These are phyloP conservation scores for Plantago major DNA, from an alignment of 257 asterid species.

Conservation along the genomic window DNA sequence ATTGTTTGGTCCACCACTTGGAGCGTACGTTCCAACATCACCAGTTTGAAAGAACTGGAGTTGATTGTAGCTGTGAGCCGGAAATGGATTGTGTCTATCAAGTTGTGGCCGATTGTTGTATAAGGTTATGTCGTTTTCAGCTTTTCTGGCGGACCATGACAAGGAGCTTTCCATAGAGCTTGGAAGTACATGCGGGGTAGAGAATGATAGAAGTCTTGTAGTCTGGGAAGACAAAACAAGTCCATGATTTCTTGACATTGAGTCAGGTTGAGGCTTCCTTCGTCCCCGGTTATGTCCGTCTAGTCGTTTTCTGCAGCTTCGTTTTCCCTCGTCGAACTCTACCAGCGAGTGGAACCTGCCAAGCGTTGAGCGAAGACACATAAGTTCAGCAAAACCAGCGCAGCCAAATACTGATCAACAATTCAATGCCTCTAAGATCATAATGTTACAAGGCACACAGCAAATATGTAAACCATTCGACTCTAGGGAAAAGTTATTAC, in stretches of 20 bases:
- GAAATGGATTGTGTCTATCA: slow-evolving; percentile 18
- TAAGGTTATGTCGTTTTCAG: slow-evolving; percentile 31
- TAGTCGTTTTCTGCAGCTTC: slow-evolving; percentile 91
- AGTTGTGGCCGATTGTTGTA: slow-evolving; percentile 28
- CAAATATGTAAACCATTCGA: too few relatives aligned
- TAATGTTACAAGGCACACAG: not conserved
- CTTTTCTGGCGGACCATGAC: slow-evolving; percentile 40
- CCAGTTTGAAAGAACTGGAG: not conserved
- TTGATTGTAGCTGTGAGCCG: not conserved
- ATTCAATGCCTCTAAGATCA: not conserved
- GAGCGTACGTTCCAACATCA: not conserved
- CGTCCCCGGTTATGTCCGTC: slow-evolving; percentile 88
- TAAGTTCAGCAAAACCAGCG: not conserved
- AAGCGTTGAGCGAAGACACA: not conserved
- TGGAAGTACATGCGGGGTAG: slow-evolving; percentile 38
- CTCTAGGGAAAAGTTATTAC: too few relatives aligned
- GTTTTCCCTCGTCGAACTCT: slow-evolving; percentile 85
- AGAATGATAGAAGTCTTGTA: slow-evolving; percentile 47
- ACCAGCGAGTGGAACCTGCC: slow-evolving; percentile 70
- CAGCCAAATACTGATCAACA: not conserved
- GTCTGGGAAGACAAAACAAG: slow-evolving; percentile 38
- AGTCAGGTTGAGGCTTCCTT: slow-evolving; percentile 80
- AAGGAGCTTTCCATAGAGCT: slow-evolving; percentile 35
- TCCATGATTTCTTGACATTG: slow-evolving; percentile 34
- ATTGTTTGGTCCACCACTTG: too few relatives aligned